Conservation (phyloP, 352 stramenopile genomes). For the Pythium utonaiense region DNA sequence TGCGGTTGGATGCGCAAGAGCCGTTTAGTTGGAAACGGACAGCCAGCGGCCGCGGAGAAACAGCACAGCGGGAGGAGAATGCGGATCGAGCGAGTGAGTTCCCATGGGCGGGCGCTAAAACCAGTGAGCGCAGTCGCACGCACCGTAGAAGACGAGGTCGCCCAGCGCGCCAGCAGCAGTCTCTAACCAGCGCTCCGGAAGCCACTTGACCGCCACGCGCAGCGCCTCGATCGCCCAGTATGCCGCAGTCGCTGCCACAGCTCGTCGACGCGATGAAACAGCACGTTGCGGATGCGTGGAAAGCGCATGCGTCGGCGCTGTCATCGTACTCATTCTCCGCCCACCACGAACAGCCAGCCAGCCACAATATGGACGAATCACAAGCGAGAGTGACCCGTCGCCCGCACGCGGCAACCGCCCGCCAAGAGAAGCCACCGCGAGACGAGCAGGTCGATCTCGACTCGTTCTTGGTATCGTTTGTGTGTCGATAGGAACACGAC, state of each 20-base stretch:
- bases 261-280: constrained; percentile 30
- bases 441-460: constrained; percentile 12
- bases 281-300: constrained; percentile 16
- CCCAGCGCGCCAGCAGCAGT: constrained; percentile 28
- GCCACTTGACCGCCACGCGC: constrained; percentile 28
- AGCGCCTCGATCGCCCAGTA: constrained; percentile 25
- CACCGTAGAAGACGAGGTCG: constrained; percentile 52
- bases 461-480: constrained; percentile 23
- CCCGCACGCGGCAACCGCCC: neutral
- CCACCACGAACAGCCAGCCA: neutral
- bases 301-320: neutral
- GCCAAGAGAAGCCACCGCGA: neutral
- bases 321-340: neutral
- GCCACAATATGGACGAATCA: neutral
- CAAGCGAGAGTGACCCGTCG: neutral
- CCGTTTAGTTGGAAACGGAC: neutral
- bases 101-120: neutral
- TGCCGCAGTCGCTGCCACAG: constrained; percentile 47
- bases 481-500: constrained; percentile 9
- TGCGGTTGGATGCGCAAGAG: constrained; percentile 11
- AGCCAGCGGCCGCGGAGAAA: neutral
- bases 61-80: neutral
- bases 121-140: constrained; percentile 4
- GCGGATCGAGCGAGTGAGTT: neutral
- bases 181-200: constrained; percentile 33